Conservation (phyloP, 768 basidiomycete species). For the Brasilioporus rufonigricans region DNA sequence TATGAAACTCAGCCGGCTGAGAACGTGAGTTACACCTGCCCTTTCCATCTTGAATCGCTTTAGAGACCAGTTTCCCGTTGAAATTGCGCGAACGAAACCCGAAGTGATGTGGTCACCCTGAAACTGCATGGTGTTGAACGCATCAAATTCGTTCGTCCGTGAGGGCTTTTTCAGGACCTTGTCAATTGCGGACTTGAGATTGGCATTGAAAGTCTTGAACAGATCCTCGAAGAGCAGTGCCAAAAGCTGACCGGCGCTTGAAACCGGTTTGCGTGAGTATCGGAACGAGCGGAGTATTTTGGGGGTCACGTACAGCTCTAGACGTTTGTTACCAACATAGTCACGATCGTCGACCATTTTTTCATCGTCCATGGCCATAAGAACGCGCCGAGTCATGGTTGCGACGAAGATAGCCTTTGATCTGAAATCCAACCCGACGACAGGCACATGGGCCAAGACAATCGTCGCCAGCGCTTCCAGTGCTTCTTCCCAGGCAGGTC, state of each 20-base stretch:
- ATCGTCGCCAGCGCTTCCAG: slow-evolving; percentile 96
- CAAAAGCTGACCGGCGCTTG: slow-evolving; percentile 91
- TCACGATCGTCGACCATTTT: slow-evolving; percentile 98
- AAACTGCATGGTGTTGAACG: slow-evolving; percentile 91
- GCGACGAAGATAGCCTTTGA: slow-evolving; percentile 96
- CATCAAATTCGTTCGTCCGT: slow-evolving; percentile 92
- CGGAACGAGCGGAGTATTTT: slow-evolving; percentile 1
- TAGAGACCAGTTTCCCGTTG: slow-evolving; percentile 98
- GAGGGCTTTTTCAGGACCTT: slow-evolving; percentile 97
- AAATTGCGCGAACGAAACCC: slow-evolving; percentile 95
- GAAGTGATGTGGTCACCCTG: slow-evolving; percentile 95
- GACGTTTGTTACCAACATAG: slow-evolving; percentile 98
- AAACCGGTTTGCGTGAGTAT: slow-evolving; percentile 29
- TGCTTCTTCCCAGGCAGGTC: slow-evolving; percentile 93
- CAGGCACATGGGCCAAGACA: slow-evolving; percentile 94
- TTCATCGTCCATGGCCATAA: slow-evolving; percentile 96
- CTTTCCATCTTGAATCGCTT: slow-evolving; percentile 99
- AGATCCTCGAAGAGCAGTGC: slow-evolving; percentile 96
- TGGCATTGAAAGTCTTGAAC: slow-evolving; percentile 97
- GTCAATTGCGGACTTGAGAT: slow-evolving; percentile 92
- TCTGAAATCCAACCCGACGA: slow-evolving; percentile 82
- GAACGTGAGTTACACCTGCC: slow-evolving; percentile 96
- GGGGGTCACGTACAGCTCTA: slow-evolving; percentile 77
- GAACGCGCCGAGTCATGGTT: slow-evolving; percentile 93
- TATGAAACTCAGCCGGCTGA: slow-evolving; percentile 93